Evolutionary conservation across 2,329 filamentous ascomycete genomes (phyloP), one percentile per base, ranked within the genome.

Genomic region (Uncinocarpus reesii): DNA sequence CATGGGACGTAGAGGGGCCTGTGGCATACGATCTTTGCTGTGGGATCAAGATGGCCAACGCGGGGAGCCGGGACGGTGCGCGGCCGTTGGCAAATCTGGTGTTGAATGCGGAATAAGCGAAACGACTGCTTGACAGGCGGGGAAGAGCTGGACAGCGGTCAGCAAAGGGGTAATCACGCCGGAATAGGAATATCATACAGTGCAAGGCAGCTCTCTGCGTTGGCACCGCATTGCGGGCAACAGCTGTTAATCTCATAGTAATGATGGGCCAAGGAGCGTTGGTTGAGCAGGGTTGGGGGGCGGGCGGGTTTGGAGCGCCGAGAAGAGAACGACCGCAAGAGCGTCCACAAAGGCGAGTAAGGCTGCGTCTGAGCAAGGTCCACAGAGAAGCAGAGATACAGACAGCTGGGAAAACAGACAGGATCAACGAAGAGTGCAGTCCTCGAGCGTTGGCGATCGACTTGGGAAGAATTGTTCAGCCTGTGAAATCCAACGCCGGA

Each of bases 1-100:
- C 60, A 16, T 72, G 68, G 32, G 72, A 68, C 15, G 72, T 73
- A 11, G 74, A 73, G 10, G 76, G 74, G 54, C 81, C 77, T 40
- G 79, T 83, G 23, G 76, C 70, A 54, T 77, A 71, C 52, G 75
- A 67, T 41, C 52, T 63, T 38, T 58, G 58, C 21, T 69, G 67
- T 2, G 77, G 75, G 16, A 81, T 62, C 47, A 80, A 62, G 45
- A 80, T 73, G 35, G 78, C 77, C 42, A 81, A 68, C 7, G 78
- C 77, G 26, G 74, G 73, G 18, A 79, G 54, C 41, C 74, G 70
- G 42, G 71, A 67, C 49, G 73, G 74, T 37, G 78, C 61, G 24
- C 57, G 58, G 48, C 60, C 58, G 37, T 60, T 58, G 53, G 63
- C 64, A 21, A 58, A 56, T 29, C 62, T 59, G 42, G 64, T 55